Conservation (phyloP, 2,329 filamentous ascomycete species). For the Botrytis sinoallii region DNA sequence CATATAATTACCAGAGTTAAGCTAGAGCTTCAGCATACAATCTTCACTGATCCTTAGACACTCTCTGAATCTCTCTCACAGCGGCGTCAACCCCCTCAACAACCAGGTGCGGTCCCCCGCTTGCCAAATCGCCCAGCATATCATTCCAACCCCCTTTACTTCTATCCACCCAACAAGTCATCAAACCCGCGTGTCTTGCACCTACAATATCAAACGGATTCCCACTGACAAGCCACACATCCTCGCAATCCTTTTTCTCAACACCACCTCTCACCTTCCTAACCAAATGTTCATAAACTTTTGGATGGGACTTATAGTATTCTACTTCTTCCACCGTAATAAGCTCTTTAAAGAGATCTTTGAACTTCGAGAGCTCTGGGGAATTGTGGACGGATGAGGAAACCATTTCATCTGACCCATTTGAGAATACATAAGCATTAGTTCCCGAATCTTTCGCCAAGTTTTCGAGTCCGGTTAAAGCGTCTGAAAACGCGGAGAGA, state of each 20-base stretch:
- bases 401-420: conserved; percentile 64
- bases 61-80: conserved; percentile 41
- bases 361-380: conserved; percentile 50
- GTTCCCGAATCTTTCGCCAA: conserved; percentile 40
- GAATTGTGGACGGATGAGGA: conserved; percentile 56
- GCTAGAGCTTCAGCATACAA: neutral
- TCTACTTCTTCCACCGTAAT: conserved; percentile 59
- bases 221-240: conserved; percentile 66
- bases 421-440: conserved; percentile 64
- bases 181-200: conserved; percentile 57
- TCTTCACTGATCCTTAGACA: conserved; percentile 29
- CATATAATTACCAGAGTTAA: neutral
- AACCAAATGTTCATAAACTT: conserved; percentile 53
- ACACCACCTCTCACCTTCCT: conserved; percentile 35
- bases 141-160: conserved; percentile 59
- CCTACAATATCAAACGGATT: conserved; percentile 74
- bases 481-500: conserved; percentile 63
- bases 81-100: conserved; percentile 57
- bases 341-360: conserved; percentile 48
- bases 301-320: conserved; percentile 63
- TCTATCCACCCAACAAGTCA: conserved; percentile 66
- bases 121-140: conserved; percentile 48
- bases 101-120: conserved; percentile 51
- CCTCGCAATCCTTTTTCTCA: conserved; percentile 39
- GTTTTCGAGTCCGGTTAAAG: conserved; percentile 49